These are phyloP conservation scores for Crithidia bombi DNA, from an alignment of 208 protist species.

Conservation along the genomic window DNA sequence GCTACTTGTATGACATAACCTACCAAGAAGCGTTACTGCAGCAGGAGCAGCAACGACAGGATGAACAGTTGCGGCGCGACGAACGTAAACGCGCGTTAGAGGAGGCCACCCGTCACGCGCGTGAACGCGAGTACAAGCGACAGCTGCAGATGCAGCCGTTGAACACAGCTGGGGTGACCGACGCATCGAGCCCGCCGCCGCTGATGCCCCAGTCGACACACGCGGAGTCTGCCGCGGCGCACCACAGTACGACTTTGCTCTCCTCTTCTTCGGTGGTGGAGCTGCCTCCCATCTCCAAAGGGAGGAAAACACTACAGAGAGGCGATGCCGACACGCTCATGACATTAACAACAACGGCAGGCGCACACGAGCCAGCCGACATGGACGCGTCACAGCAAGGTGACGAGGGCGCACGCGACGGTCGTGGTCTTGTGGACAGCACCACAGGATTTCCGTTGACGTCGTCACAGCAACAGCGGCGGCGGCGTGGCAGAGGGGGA, in stretches of 20 bases:
- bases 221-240: too few relatives aligned
- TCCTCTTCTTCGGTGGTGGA: constrained; percentile 3
- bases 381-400: too few relatives aligned
- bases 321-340: too few relatives aligned
- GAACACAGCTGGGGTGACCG: background rate
- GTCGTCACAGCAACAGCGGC: too few relatives aligned
- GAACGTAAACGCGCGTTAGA: constrained; percentile 21
- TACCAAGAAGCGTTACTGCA: constrained; percentile 51
- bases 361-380: too few relatives aligned
- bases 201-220: background rate
- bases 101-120: constrained; percentile 20
- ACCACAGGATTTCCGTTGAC: too few relatives aligned
- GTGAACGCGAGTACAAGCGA: constrained; percentile 26
- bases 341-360: too few relatives aligned
- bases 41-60: constrained; percentile 24
- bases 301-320: too few relatives aligned
- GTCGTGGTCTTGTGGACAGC: too few relatives aligned
- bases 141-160: constrained; percentile 28
- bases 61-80: constrained; percentile 26
- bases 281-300: background rate
- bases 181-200: background rate
- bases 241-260: too few relatives aligned
- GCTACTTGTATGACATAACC: constrained; percentile 87
- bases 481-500: too few relatives aligned
- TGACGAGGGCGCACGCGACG: too few relatives aligned